A percentile compares a stretch with the other conserved stretches of the same genome.
phyloP scores from a whole-genome alignment of 148 eudicot species.

The Dysphania ambrosioides region DNA sequence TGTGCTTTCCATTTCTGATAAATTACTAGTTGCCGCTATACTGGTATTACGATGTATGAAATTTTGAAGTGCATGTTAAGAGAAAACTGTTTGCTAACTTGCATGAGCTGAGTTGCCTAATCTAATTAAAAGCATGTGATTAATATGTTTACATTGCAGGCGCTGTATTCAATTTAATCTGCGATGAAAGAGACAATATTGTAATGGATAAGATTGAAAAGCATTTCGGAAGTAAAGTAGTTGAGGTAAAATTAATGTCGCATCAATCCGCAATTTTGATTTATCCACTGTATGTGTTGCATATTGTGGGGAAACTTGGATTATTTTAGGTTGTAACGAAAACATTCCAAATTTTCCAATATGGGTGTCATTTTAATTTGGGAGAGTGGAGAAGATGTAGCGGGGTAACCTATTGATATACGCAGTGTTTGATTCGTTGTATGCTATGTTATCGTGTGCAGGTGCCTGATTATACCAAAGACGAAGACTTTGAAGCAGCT shows the following conservation, averaged over 20 bases:
- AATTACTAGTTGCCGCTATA: background rate
- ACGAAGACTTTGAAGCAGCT: slow-evolving; percentile 63
- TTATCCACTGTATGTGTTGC: no score
- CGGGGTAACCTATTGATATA: no score
- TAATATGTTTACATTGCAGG: slow-evolving; percentile 44
- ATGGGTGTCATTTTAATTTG: no score
- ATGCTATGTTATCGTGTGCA: slow-evolving; percentile 20
- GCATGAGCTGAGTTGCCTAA: background rate
- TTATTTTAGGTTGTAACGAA: no score
- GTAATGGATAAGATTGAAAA: slow-evolving; percentile 76
- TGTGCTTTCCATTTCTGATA: background rate
- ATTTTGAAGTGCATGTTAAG: background rate
- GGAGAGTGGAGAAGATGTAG: no score
- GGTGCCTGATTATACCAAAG: slow-evolving; percentile 54
- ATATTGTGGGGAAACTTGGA: no score
- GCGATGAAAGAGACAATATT: slow-evolving; percentile 44
- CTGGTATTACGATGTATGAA: background rate
- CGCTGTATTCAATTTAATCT: slow-evolving; percentile 76
- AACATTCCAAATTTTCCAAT: no score
- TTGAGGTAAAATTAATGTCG: slow-evolving; percentile 46
- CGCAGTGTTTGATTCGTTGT: no score
- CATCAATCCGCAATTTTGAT: no score
- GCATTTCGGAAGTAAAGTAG: slow-evolving; percentile 47
- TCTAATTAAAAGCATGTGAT: background rate
- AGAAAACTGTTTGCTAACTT: background rate